phyloP scores from a whole-genome alignment of 2,329 filamentous ascomycete species.

The Chrysosporium keratinophilum region DNA sequence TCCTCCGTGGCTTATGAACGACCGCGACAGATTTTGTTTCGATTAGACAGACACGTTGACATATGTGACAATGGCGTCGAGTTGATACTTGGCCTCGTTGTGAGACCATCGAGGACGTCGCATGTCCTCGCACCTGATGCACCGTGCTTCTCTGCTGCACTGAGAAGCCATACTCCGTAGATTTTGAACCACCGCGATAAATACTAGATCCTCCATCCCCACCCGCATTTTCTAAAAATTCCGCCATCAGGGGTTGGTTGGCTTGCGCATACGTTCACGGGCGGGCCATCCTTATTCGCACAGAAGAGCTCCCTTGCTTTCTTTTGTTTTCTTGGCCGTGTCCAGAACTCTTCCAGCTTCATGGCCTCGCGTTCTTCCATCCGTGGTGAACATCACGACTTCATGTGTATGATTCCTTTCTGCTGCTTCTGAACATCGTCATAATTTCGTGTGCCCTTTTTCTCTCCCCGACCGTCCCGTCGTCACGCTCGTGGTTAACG shows the following conservation, averaged over 20 bases:
- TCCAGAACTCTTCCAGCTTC: not conserved
- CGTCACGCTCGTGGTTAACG: not conserved
- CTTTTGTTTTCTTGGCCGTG: not conserved
- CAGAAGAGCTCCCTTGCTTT: not conserved
- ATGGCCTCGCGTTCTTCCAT: too few relatives aligned
- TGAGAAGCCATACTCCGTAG: not conserved
- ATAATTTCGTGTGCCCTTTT: too few relatives aligned
- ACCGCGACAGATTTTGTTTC: too few relatives aligned
- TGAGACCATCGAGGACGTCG: too few relatives aligned
- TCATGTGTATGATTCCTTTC: not conserved
- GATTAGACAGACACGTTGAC: too few relatives aligned
- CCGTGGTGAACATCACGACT: not conserved
- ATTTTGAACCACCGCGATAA: not conserved
- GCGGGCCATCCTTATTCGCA: not conserved
- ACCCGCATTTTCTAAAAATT: conserved; percentile 2
- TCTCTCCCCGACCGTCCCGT: too few relatives aligned
- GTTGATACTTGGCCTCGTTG: too few relatives aligned
- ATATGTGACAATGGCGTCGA: too few relatives aligned
- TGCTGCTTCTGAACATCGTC: not conserved
- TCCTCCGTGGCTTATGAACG: too few relatives aligned
- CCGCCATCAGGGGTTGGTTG: conserved; percentile 4
- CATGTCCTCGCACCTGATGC: too few relatives aligned
- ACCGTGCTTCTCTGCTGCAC: not conserved
- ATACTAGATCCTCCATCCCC: not conserved
- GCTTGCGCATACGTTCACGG: not conserved